phyloP scores from a whole-genome alignment of 2,329 filamentous ascomycete species.

The Exophiala bonariae region DNA sequence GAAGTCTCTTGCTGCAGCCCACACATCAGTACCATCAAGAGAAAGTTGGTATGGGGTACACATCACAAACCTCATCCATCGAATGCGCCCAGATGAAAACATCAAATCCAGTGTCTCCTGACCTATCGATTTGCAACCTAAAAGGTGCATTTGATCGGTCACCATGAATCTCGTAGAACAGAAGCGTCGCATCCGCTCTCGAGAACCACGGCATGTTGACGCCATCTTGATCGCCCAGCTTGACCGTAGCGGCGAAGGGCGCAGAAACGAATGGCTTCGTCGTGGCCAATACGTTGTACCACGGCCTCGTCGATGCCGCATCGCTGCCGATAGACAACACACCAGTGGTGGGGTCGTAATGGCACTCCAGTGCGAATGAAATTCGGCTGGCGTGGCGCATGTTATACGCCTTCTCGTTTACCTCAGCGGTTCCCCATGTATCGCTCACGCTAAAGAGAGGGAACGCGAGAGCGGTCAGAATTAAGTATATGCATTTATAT shows the following conservation, averaged over 20 bases:
- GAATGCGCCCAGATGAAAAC: too few species aligned
- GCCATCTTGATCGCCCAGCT: conserved; percentile 13
- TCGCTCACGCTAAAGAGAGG: conserved; percentile 7
- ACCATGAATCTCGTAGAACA: conserved; percentile 13
- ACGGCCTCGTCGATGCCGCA: background rate
- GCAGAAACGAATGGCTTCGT: background rate
- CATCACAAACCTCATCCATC: too few species aligned
- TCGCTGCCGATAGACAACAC: conserved; percentile 6
- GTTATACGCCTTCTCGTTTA: conserved; percentile 1
- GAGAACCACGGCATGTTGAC: conserved; percentile 15
- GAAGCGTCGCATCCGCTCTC: conserved; percentile 10
- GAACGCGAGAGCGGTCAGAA: background rate
- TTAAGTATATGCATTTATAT: background rate
- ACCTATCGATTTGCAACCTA: background rate
- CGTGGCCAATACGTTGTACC: background rate
- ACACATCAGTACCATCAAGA: too few species aligned
- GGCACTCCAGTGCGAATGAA: conserved; percentile 12
- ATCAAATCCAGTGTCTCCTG: too few species aligned
- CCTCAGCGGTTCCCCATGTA: conserved; percentile 8
- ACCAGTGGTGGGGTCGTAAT: conserved; percentile 1
- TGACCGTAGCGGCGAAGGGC: conserved; percentile 5
- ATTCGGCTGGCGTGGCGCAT: conserved; percentile 1
- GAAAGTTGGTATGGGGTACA: too few species aligned
- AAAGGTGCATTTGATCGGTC: conserved; percentile 5
- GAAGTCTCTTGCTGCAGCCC: too few species aligned